Conservation (phyloP, 345 rosid species). For the Salix koriyanagi region DNA sequence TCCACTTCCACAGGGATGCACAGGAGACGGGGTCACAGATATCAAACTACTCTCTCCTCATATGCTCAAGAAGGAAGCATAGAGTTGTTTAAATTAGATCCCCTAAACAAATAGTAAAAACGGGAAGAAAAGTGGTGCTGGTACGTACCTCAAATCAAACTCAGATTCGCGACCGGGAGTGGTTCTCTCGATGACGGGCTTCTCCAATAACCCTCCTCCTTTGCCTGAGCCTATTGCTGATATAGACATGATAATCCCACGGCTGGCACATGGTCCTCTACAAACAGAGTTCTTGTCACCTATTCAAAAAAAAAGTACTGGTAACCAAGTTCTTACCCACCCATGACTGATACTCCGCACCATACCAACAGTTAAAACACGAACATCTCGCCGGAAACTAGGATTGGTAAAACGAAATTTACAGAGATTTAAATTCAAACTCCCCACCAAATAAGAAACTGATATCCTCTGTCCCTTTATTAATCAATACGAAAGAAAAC, state of each 20-base stretch:
- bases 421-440: no score
- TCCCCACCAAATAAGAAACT: background rate
- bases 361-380: background rate
- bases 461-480: background rate
- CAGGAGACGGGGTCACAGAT: background rate
- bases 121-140: background rate
- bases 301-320: conserved; percentile 10
- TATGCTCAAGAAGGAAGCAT: background rate
- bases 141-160: conserved; percentile 56
- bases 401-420: background rate
- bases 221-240: conserved; percentile 49
- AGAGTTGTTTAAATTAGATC: background rate
- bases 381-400: background rate
- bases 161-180: conserved; percentile 74
- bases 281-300: conserved; percentile 49
- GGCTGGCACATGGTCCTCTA: conserved; percentile 49
- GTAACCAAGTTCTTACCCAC: background rate
- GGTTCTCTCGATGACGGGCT: conserved; percentile 63
- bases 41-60: background rate
- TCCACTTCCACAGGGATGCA: background rate
- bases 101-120: background rate
- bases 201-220: conserved; percentile 73
- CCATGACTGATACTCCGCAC: background rate
- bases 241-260: conserved; percentile 47
- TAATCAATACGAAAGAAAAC: background rate